Percentiles rank a stretch among this genome's conserved stretches.
Conservation (phyloP, 2,329 filamentous ascomycete genomes). For the Metarhizium album region DNA sequence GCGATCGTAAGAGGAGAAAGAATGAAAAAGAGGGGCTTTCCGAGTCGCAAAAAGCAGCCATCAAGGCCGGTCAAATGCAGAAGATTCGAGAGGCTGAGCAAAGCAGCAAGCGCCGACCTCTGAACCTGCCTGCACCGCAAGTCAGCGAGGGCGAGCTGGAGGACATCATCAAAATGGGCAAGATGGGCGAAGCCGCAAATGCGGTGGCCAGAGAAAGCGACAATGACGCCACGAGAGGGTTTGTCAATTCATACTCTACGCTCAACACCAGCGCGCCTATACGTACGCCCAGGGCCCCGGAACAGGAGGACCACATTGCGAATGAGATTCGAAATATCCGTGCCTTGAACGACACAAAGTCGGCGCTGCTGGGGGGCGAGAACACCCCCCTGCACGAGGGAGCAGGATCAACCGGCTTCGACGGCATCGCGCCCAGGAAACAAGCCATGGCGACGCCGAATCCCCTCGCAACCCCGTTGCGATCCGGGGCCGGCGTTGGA, state of each 20-base stretch:
- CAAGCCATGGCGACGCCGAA: constrained; percentile 87
- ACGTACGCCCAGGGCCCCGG: constrained; percentile 79
- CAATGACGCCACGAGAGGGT: constrained; percentile 71
- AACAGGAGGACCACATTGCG: constrained; percentile 88
- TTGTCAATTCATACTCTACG: constrained; percentile 78
- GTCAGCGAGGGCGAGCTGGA: constrained; percentile 89
- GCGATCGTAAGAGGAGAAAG: constrained; percentile 77
- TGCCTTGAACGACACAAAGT: constrained; percentile 86
- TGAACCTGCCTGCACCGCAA: constrained; percentile 82
- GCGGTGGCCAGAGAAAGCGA: constrained; percentile 65
- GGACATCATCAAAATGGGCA: constrained; percentile 97
- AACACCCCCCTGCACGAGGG: constrained; percentile 84
- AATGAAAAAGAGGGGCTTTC: constrained; percentile 75
- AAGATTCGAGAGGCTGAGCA: constrained; percentile 93
- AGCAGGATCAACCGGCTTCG: constrained; percentile 73
- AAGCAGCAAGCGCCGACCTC: constrained; percentile 76
- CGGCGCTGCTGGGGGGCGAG: constrained; percentile 83
- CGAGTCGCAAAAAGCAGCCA: constrained; percentile 71
- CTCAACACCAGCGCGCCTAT: constrained; percentile 79
- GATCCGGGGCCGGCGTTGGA: constrained; percentile 50
- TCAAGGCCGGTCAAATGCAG: constrained; percentile 89
- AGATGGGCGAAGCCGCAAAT: constrained; percentile 80
- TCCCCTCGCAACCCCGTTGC: constrained; percentile 82
- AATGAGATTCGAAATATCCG: constrained; percentile 94
- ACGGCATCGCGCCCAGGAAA: constrained; percentile 69